phyloP scores from a whole-genome alignment of 164 flowering plant genomes.

The Platanus orientalis region DNA sequence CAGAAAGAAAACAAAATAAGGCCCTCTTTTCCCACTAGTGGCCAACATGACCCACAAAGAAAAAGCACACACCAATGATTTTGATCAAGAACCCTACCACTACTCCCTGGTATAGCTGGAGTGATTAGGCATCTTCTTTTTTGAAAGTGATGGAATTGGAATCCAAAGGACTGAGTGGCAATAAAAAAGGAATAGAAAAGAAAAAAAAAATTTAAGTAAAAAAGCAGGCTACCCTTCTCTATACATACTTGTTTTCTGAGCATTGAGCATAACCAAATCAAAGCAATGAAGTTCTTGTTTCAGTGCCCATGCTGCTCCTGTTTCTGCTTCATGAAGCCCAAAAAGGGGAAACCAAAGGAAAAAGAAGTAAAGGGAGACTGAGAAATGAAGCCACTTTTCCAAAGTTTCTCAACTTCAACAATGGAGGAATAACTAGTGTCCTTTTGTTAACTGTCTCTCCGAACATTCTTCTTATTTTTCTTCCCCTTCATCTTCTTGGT shows the following conservation, averaged over 20 bases:
- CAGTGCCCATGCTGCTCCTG: slow-evolving; percentile 95
- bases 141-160: slow-evolving; percentile 38
- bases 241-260: slow-evolving; percentile 7
- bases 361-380: slow-evolving; percentile 15
- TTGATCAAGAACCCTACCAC: slow-evolving; percentile 1
- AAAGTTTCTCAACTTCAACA: not conserved
- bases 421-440: not conserved
- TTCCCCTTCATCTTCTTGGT: not conserved
- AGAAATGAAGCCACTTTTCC: slow-evolving; percentile 1
- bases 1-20: no score
- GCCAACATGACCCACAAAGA: slow-evolving; percentile 24
- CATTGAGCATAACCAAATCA: slow-evolving; percentile 3
- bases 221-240: not conserved
- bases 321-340: slow-evolving; percentile 92
- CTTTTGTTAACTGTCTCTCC: not conserved
- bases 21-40: not conserved
- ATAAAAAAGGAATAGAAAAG: not conserved
- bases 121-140: slow-evolving; percentile 16
- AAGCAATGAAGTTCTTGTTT: slow-evolving; percentile 88
- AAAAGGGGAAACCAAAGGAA: slow-evolving; percentile 59
- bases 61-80: slow-evolving; percentile 2
- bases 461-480: not conserved
- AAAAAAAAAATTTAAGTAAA: not conserved
- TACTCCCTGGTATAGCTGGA: slow-evolving; percentile 16
- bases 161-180: slow-evolving; percentile 31